phyloP scores from a whole-genome alignment of 306 rosid genomes.

The Abrus precatorius region DNA sequence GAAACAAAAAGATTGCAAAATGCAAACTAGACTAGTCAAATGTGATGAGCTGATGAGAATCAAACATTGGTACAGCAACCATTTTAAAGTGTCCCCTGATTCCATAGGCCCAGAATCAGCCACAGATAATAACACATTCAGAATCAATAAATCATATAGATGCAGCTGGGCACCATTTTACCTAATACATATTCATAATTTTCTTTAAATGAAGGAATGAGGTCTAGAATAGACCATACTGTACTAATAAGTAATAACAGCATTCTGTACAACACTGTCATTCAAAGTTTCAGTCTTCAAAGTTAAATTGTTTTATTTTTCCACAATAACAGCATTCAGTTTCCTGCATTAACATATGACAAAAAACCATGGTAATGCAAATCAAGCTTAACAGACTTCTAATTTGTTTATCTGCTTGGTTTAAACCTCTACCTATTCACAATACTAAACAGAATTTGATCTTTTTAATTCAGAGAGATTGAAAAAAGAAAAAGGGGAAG shows the following conservation, averaged over 20 bases:
- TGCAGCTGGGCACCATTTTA: slow-evolving; percentile 6
- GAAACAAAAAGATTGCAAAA: not conserved
- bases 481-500: not conserved
- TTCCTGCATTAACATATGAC: slow-evolving; percentile 45
- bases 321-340: slow-evolving; percentile 34
- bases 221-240: not conserved
- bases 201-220: slow-evolving; percentile 8
- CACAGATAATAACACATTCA: slow-evolving; percentile 1
- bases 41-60: not conserved
- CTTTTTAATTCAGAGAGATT: not conserved
- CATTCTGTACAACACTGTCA: not conserved
- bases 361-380: slow-evolving; percentile 42
- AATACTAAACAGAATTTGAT: slow-evolving; percentile 11
- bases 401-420: not conserved
- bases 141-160: not conserved
- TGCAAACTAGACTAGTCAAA: not conserved
- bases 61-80: not conserved
- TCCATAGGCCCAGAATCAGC: not conserved
- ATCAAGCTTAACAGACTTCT: slow-evolving; percentile 14
- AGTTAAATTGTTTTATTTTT: slow-evolving; percentile 35
- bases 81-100: not conserved
- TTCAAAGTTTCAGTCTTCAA: slow-evolving; percentile 23
- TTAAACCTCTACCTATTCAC: slow-evolving; percentile 17
- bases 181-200: not conserved
- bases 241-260: no score